These are phyloP conservation scores for Suillus alpinus DNA, from an alignment of 768 basidiomycete genomes.

Conservation along the genomic window DNA sequence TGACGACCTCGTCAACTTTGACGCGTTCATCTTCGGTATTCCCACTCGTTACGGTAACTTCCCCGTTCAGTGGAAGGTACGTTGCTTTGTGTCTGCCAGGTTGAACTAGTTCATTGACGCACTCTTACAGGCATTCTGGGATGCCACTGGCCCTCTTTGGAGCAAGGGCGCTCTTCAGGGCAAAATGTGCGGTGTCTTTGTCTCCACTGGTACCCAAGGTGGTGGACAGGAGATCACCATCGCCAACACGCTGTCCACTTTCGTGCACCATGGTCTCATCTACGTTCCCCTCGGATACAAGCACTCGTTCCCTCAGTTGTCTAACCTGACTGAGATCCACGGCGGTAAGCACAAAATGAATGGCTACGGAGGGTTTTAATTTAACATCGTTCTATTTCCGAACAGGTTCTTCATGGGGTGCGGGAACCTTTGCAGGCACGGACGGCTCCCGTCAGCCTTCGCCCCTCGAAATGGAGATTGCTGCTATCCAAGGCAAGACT, in stretches of 20 bases:
- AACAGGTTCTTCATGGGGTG: constrained; percentile 76
- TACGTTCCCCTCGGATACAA: constrained; percentile 55
- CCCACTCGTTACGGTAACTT: constrained; percentile 46
- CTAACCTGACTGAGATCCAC: constrained; percentile 42
- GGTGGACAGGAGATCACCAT: constrained; percentile 47
- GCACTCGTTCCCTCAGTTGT: constrained; percentile 36
- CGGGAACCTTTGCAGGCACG: constrained; percentile 60
- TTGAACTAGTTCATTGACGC: constrained; percentile 18
- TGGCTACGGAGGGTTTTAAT: not conserved
- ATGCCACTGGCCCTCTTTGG: constrained; percentile 48
- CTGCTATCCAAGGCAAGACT: constrained; percentile 51
- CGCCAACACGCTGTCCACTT: constrained; percentile 38
- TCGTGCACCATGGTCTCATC: constrained; percentile 55
- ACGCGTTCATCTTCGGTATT: constrained; percentile 44
- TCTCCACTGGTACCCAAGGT: constrained; percentile 44
- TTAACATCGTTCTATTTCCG: not conserved
- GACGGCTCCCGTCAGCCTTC: constrained; percentile 62
- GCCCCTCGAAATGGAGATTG: constrained; percentile 54
- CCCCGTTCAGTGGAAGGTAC: constrained; percentile 56
- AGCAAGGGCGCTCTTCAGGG: constrained; percentile 38
- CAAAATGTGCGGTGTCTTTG: constrained; percentile 47
- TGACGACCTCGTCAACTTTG: constrained; percentile 19
- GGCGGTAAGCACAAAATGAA: constrained; percentile 35
- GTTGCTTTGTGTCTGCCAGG: constrained; percentile 9
- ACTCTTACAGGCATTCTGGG: constrained; percentile 43